Evolutionary conservation across 352 stramenopile genomes (phyloP), one percentile per base, ranked within the genome.

Genomic region (Phytophthora hibernalis): DNA sequence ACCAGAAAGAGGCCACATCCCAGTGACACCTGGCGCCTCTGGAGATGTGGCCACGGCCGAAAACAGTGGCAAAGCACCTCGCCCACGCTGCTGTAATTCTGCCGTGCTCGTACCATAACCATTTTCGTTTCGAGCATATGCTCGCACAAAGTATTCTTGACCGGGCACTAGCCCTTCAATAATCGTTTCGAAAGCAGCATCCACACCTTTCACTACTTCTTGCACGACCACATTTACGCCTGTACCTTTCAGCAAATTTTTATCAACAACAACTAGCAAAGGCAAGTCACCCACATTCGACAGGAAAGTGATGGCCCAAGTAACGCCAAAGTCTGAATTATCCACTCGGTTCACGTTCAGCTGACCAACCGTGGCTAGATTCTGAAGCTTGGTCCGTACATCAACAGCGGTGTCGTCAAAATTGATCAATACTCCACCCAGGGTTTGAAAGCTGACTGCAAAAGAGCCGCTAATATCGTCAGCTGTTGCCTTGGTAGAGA

Each of bases 331-430:
- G 16, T 70, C 24, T 1, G 49, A 51, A 54, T 90, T 90, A 3
- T 55, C 48, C 1, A 40, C 60, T 6, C 74, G 78, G 15, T 79
- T 87, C 26, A 95, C 82, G 43, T 90, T 90, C 22, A 93, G 30
- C 4, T 74, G 74, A 2, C 87, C 87, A 22, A 93, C 67, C 0
- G 84, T 87, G 24, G 87, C 70, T 1, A 95, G 22, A 20, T 74
- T 85, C 49, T 95, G 80, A 1, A 95, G 69, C 48, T 92, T 95
- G 5, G 83, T 87, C 38, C 83, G 78, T n/a, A 95, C 73, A 44
- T 95, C 87, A 0, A 55, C 57, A 16, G 83, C 81, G 8, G 83
- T 92, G 43, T 95, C 87, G 42, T 92, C 80, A 57, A 73, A 82
- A 60, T 90, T 89, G 52, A 95, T 77, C 3, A 86, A 66, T 24